Percentiles rank a stretch among this genome's conserved stretches.
Evolutionary conservation across 1,284 basidiomycete species (phyloP).

Genomic region (Dichomitus squalens): DNA sequence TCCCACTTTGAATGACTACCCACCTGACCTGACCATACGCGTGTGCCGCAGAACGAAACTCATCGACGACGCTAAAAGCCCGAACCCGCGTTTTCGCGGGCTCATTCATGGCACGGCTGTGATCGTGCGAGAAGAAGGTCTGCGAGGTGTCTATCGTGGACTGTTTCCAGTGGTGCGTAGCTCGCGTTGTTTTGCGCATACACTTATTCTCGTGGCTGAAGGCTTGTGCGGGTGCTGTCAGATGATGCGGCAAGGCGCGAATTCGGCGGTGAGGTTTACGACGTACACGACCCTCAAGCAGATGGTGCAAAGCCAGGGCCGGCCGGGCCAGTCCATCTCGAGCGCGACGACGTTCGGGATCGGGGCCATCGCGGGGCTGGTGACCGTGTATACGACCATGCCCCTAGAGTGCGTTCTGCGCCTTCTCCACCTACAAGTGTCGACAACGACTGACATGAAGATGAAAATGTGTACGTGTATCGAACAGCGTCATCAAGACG

Average conservation of each 20-base stretch:
- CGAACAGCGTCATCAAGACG: slow-evolving; percentile 90
- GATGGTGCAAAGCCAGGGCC: slow-evolving; percentile 82
- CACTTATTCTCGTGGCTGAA: neutral
- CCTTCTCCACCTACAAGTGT: neutral
- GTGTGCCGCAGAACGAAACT: slow-evolving; percentile 83
- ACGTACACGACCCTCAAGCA: slow-evolving; percentile 94
- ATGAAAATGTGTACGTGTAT: neutral
- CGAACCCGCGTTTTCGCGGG: slow-evolving; percentile 86
- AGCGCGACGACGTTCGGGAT: slow-evolving; percentile 92
- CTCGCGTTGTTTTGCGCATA: neutral
- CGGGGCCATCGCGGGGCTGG: slow-evolving; percentile 90
- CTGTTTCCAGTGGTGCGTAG: slow-evolving; percentile 87
- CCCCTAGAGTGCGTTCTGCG: slow-evolving; percentile 77
- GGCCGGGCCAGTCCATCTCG: slow-evolving; percentile 86
- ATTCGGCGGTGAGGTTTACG: slow-evolving; percentile 96
- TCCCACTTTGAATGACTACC: neutral
- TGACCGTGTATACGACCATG: slow-evolving; percentile 95
- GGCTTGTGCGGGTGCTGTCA: slow-evolving; percentile 32
- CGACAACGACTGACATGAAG: neutral
- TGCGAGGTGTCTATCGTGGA: slow-evolving; percentile 86
- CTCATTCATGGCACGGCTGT: slow-evolving; percentile 83
- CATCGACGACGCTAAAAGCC: slow-evolving; percentile 90
- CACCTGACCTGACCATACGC: neutral
- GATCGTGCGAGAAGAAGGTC: slow-evolving; percentile 86
- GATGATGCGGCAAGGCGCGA: slow-evolving; percentile 98